phyloP scores from a whole-genome alignment of 805 yeast genomes.

The Myxozyma udenii region DNA sequence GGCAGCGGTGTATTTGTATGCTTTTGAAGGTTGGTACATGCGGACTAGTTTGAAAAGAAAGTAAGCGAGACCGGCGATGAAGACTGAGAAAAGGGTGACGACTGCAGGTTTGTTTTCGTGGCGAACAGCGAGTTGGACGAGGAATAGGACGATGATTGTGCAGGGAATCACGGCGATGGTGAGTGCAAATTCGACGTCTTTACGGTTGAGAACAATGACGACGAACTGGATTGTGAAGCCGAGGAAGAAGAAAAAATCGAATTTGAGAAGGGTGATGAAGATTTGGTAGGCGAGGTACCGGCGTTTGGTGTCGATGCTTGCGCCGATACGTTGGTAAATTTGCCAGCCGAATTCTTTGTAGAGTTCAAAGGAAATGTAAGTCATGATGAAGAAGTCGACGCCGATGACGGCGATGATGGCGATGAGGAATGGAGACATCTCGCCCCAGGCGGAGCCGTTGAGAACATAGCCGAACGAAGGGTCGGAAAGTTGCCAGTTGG shows the following conservation, averaged over 20 bases:
- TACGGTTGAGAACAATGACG: constrained; percentile 44
- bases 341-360: constrained; percentile 47
- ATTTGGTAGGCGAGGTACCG: constrained; percentile 43
- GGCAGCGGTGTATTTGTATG: constrained; percentile 43
- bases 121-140: constrained; percentile 42
- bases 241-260: constrained; percentile 49
- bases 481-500: constrained; percentile 17
- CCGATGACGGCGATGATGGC: constrained; percentile 46
- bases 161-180: constrained; percentile 48
- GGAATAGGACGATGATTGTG: constrained; percentile 42
- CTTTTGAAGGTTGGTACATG: constrained; percentile 46
- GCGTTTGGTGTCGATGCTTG: constrained; percentile 43
- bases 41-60: constrained; percentile 48
- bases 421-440: constrained; percentile 41
- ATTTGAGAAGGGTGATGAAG: constrained; percentile 42
- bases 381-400: constrained; percentile 39
- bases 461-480: constrained; percentile 14
- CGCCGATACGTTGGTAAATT: constrained; percentile 50
- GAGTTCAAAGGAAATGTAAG: constrained; percentile 38
- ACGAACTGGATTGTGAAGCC: constrained; percentile 52
- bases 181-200: constrained; percentile 46
- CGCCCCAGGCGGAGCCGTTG: constrained; percentile 24
- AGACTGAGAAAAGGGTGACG: constrained; percentile 36
- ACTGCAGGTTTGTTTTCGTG: constrained; percentile 40
- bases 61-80: constrained; percentile 45